Conservation (phyloP, 140 eudicot species). For the Ambrosia hybrid region DNA sequence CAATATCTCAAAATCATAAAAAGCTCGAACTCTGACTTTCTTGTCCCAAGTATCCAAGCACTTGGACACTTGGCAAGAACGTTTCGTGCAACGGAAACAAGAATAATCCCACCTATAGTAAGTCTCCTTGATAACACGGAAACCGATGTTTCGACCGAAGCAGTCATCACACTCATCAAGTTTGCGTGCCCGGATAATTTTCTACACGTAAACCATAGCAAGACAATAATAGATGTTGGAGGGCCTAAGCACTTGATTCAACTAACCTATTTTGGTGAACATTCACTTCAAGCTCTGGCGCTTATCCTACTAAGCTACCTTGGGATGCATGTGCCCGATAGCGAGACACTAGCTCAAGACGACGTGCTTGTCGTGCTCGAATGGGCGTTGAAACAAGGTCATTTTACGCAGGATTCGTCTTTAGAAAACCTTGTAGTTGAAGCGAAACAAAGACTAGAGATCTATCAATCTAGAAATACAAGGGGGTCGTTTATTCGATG, state of each 20-base stretch:
- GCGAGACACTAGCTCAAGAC: slow-evolving; percentile 51
- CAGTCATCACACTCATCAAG: slow-evolving; percentile 45
- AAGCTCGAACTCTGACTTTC: slow-evolving; percentile 40
- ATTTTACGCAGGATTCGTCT: slow-evolving; percentile 36
- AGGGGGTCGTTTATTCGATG: slow-evolving; percentile 47
- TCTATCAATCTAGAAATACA: slow-evolving; percentile 54
- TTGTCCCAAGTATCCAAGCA: slow-evolving; percentile 49
- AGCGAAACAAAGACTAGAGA: slow-evolving; percentile 52
- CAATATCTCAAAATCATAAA: slow-evolving; percentile 47
- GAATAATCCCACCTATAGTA: slow-evolving; percentile 56
- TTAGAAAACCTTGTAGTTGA: slow-evolving; percentile 38
- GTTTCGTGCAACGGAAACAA: slow-evolving; percentile 64
- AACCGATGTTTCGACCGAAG: slow-evolving; percentile 42
- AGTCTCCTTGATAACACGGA: slow-evolving; percentile 52
- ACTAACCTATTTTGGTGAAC: slow-evolving; percentile 57
- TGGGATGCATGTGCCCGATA: slow-evolving; percentile 59
- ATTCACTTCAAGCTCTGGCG: slow-evolving; percentile 41
- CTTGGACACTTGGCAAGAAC: slow-evolving; percentile 69
- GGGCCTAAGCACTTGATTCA: slow-evolving; percentile 56
- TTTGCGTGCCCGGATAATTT: slow-evolving; percentile 61
- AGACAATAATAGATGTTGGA: slow-evolving; percentile 47
- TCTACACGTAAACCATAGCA: slow-evolving; percentile 53
- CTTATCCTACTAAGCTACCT: slow-evolving; percentile 50
- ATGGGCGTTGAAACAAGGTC: slow-evolving; percentile 59
- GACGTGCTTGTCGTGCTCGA: slow-evolving; percentile 58